Conservation (phyloP, 768 basidiomycete species). For the Auricularia sp. region DNA sequence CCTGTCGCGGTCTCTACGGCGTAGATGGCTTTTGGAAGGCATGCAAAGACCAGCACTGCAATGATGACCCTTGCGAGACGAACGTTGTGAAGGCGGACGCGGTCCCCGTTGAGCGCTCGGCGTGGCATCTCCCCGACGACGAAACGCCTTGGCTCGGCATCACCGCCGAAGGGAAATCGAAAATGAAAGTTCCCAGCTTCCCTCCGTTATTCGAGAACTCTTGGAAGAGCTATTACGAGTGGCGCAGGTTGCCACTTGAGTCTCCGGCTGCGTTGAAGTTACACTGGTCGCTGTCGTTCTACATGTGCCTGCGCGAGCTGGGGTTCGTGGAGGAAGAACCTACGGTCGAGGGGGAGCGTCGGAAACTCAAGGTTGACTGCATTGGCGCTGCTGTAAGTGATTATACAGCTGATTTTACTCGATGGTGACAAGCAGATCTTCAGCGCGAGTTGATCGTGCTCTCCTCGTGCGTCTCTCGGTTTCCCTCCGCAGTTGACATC, state of each 20-base stretch:
- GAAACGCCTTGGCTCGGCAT: constrained; percentile 14
- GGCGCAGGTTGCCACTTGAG: constrained; percentile 33
- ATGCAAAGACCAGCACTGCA: not conserved
- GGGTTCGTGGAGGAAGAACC: constrained; percentile 11
- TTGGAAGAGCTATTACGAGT: constrained; percentile 38
- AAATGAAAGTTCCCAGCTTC: not conserved
- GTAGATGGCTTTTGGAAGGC: not conserved
- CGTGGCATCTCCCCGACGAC: constrained; percentile 8
- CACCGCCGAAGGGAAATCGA: constrained; percentile 7
- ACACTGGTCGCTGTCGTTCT: constrained; percentile 34
- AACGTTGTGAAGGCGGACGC: not conserved
- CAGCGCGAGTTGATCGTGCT: constrained; percentile 17
- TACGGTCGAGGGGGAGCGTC: constrained; percentile 12
- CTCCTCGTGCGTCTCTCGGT: constrained; percentile 27
- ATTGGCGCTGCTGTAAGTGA: constrained; percentile 27
- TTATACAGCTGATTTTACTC: constrained; percentile 14
- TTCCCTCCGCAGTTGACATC: not conserved
- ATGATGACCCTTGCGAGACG: not conserved
- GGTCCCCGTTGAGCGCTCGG: not conserved
- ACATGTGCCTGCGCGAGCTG: constrained; percentile 28
- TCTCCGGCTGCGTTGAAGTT: constrained; percentile 37
- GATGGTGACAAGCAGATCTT: not conserved
- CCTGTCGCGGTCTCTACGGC: not conserved
- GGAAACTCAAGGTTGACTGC: constrained; percentile 25
- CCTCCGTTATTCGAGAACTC: constrained; percentile 17